A percentile compares a stretch with the other conserved stretches of the same genome.
Conservation (phyloP, 2,329 filamentous ascomycete genomes). For the Penicillium sp. region DNA sequence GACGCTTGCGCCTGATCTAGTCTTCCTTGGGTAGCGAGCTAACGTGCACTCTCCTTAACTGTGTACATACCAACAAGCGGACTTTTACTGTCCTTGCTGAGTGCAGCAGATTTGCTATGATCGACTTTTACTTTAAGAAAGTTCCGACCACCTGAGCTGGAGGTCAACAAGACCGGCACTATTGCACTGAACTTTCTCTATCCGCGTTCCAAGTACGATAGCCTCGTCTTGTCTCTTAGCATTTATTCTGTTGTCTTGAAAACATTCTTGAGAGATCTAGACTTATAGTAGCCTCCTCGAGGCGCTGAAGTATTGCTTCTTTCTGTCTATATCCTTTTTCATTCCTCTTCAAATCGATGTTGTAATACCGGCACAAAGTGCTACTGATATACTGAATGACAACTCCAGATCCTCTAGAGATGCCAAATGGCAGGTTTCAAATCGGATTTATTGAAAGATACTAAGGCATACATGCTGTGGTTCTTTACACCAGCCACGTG, state of each 20-base stretch:
- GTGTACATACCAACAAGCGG: conserved; percentile 53
- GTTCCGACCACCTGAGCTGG: conserved; percentile 35
- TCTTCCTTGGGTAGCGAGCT: conserved; percentile 53
- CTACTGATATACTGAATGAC: too few species aligned
- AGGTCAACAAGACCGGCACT: conserved; percentile 37
- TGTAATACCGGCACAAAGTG: too few species aligned
- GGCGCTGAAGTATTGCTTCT: neutral
- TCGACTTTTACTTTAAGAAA: conserved; percentile 20
- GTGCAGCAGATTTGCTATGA: conserved; percentile 21
- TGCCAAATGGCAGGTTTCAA: too few species aligned
- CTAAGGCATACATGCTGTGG: too few species aligned
- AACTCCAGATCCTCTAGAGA: too few species aligned
- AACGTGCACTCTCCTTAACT: conserved; percentile 53
- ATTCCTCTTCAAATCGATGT: neutral
- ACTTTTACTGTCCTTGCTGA: conserved; percentile 16
- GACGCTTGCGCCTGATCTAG: conserved; percentile 53
- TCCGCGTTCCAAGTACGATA: neutral
- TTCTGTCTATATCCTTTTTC: neutral
- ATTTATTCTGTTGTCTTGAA: neutral
- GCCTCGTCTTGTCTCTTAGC: neutral
- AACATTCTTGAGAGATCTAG: too few species aligned
- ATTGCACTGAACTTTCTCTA: conserved; percentile 7
- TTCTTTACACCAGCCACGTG: too few species aligned
- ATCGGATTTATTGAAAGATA: too few species aligned
- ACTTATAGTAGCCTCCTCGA: neutral